Evolutionary conservation across 164 flowering plant genomes (phyloP), one percentile per base, ranked within the genome.

Genomic region (Platanus orientalis): DNA sequence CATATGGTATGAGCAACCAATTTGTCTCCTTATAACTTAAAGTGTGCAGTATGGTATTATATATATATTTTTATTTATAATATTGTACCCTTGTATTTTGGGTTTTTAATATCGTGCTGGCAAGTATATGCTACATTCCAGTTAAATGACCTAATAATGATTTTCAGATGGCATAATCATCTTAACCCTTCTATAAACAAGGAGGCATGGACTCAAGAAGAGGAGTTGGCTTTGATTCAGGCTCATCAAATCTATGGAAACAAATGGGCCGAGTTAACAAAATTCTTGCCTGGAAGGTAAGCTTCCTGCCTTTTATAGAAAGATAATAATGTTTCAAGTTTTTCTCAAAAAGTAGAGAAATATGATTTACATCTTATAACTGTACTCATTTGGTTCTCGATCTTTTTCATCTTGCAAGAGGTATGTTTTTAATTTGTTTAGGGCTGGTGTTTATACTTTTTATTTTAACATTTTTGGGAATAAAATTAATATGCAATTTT

Each of bases 121-220:
- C 49, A 45, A 1, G 2, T 14, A 45, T 16, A 45, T 2, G 19
- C 19, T 2, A 24, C 21, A 0, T 23, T 0, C 14, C 19, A 1
- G 42, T 47, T 40, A 40, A n/a, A 42, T 51, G 19, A n/a, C 6
- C 0, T n/a, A 7, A 20, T 13, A 25, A 23, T 20, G 28, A 20
- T 2, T 59, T 63, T 68, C 66, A 95, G 99, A 85, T 95, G 99
- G 99, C 97, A 95, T 75, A 95, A 95, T 79, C 99, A 95, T 79
- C 89, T 95, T 23, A 95, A 95, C 78, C 99, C 57, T 54, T 0
- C 34, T 2, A 54, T 27, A 27, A 54, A 27, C 34, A 54, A 54
- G 57, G 57, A 54, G 32, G 57, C 57, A 27, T 54, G 57, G 57
- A 54, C 57, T 6, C 57, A 26, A 26, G 57, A 54, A 26, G 32